These are phyloP conservation scores for Phytophthora hibernalis DNA, from an alignment of 352 stramenopile genomes.

Conservation along the genomic window DNA sequence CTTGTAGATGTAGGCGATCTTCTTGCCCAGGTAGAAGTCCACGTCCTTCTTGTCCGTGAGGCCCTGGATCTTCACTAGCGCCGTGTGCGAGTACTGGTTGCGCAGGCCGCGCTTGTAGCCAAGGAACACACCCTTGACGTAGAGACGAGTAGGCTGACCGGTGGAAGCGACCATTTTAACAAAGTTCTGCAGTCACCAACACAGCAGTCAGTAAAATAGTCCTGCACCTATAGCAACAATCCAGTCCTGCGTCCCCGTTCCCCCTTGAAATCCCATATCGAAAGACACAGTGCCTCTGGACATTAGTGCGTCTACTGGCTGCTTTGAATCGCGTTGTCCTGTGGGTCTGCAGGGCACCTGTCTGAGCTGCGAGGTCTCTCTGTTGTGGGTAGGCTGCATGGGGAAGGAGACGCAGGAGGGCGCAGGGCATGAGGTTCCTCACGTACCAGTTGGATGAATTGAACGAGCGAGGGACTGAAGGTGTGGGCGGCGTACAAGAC, in stretches of 20 bases:
- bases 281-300: conserved; percentile 1
- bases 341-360: background rate
- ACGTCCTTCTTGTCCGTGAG: conserved; percentile 98
- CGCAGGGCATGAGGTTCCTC: conserved; percentile 7
- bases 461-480: conserved; percentile 90
- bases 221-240: background rate
- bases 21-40: conserved; percentile 99
- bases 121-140: conserved; percentile 99
- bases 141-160: conserved; percentile 95
- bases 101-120: conserved; percentile 98
- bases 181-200: conserved; percentile 62
- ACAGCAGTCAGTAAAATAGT: conserved; percentile 13
- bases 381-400: conserved; percentile 2
- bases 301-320: background rate
- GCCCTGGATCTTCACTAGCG: conserved; percentile 99
- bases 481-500: conserved; percentile 51
- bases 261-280: background rate
- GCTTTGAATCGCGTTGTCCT: background rate
- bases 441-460: conserved; percentile 90
- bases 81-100: conserved; percentile 98
- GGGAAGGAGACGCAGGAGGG: background rate
- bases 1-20: conserved; percentile 99
- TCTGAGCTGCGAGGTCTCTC: conserved; percentile 26
- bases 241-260: background rate
- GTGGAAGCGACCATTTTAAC: conserved; percentile 91